phyloP scores from a whole-genome alignment of 2,329 filamentous ascomycete genomes.

The Teratosphaeria destructans region DNA sequence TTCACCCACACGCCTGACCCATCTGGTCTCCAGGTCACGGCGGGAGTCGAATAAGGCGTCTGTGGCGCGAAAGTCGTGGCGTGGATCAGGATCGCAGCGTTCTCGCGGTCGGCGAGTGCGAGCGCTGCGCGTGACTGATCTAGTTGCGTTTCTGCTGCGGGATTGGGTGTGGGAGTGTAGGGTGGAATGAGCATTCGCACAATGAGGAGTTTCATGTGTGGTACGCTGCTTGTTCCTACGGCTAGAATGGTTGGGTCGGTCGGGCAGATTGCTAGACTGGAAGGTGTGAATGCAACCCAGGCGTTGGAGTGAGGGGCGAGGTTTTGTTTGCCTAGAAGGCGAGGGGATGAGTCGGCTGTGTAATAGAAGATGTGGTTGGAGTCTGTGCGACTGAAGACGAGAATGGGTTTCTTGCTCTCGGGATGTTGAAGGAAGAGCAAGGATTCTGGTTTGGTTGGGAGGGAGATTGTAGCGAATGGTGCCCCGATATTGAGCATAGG shows the following conservation, averaged over 20 bases:
- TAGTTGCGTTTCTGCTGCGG: slow-evolving; percentile 34
- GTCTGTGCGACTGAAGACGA: slow-evolving; percentile 47
- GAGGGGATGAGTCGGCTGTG: slow-evolving; percentile 24
- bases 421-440: slow-evolving; percentile 44
- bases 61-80: slow-evolving; percentile 52
- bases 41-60: slow-evolving; percentile 53
- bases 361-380: slow-evolving; percentile 52
- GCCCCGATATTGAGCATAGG: slow-evolving; percentile 20
- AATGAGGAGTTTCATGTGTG: slow-evolving; percentile 53
- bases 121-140: slow-evolving; percentile 43
- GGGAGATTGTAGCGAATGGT: slow-evolving; percentile 32
- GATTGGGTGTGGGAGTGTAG: slow-evolving; percentile 14
- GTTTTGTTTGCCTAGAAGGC: slow-evolving; percentile 47
- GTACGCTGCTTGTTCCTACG: slow-evolving; percentile 49
- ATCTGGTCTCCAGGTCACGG: slow-evolving; percentile 51
- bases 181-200: slow-evolving; percentile 46
- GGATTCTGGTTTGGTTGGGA: slow-evolving; percentile 48
- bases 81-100: slow-evolving; percentile 50
- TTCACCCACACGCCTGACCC: slow-evolving; percentile 55
- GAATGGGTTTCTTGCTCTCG: slow-evolving; percentile 36
- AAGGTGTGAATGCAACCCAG: slow-evolving; percentile 55
- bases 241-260: slow-evolving; percentile 45
- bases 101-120: slow-evolving; percentile 45
- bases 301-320: slow-evolving; percentile 52
- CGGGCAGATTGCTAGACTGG: slow-evolving; percentile 46